These are phyloP conservation scores for Ephemerocybe angulata DNA, from an alignment of 768 basidiomycete genomes.

Conservation along the genomic window DNA sequence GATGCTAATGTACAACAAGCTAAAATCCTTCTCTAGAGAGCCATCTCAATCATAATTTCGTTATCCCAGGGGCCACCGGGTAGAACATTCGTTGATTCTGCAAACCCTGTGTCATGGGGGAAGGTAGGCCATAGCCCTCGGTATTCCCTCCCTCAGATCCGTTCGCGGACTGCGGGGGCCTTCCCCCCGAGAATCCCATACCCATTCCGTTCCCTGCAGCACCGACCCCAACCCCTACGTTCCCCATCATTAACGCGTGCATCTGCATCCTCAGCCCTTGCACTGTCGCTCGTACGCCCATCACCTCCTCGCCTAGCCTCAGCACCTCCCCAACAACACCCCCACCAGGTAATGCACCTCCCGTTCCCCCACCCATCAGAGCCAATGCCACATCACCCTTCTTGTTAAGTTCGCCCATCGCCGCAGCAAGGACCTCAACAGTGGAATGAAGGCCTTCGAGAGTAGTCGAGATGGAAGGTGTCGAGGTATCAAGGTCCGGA, in stretches of 20 bases:
- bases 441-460: slow-evolving; percentile 13
- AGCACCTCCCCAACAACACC: slow-evolving; percentile 66
- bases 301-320: slow-evolving; percentile 69
- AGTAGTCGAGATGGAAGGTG: slow-evolving; percentile 7
- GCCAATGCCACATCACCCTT: slow-evolving; percentile 15
- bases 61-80: slow-evolving; percentile 22
- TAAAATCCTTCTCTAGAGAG: no score
- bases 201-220: neutral
- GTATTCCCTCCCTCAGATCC: neutral
- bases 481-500: neutral
- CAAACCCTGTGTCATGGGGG: neutral
- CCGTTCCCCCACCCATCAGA: slow-evolving; percentile 20
- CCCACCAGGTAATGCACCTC: slow-evolving; percentile 49
- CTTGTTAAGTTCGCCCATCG: slow-evolving; percentile 10
- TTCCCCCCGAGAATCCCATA: slow-evolving; percentile 2
- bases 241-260: slow-evolving; percentile 56
- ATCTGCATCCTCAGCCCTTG: slow-evolving; percentile 83
- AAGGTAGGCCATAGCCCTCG: neutral
- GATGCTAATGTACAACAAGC: no score
- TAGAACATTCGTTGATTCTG: neutral
- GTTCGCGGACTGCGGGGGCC: neutral
- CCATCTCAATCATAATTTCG: slow-evolving; percentile 36
- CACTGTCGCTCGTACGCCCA: slow-evolving; percentile 61
- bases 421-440: slow-evolving; percentile 10
- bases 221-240: slow-evolving; percentile 4